Base-by-base conservation (phyloP, 73 alveolate genomes). In the Paramecium bursaria region DNA sequence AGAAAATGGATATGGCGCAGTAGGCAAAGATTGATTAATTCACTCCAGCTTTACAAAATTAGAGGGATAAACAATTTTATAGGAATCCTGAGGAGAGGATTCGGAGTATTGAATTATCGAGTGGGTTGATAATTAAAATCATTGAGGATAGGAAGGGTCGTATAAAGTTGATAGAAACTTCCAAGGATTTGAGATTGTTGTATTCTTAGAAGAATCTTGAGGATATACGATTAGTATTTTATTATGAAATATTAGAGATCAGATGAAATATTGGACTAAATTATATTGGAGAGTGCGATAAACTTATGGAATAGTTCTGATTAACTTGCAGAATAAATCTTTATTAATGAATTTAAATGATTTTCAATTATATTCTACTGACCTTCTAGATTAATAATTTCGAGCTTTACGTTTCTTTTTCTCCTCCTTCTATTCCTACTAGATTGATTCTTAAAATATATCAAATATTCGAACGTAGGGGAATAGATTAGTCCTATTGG, bases 311-410 rank as follows among this genome's bases (percentile, higher is more conserved):
- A 30, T 3, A 67, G 82, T 39, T 23, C 55, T 19, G 82, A 67
- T 67, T 52, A 67, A 67, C 17, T 67, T 52, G 82, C 82, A 17
- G 82, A 67, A 67, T 67, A 67, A 35, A 67, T 67, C 31, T 67
- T 67, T 67, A 67, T 67, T 33, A 67, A 67, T 67, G 82, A 67
- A 67, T 67, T 67, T 46, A 67, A 67, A 17, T 67, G 46, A 67
- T 67, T 26, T 22, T 55, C n/a, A n/a, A n/a, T n/a, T n/a, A n/a
- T n/a, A n/a, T n/a, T n/a, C n/a, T n/a, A n/a, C n/a, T n/a, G n/a
- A n/a, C n/a, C n/a, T n/a, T n/a, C n/a, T n/a, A n/a, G n/a, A n/a
- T n/a, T n/a, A n/a, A n/a, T n/a, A n/a, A n/a, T n/a, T n/a, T n/a
- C n/a, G n/a, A n/a, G n/a, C n/a, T n/a, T n/a, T n/a, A n/a, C n/a